Percentiles rank a stretch among this genome's conserved stretches.
Conservation (phyloP, 1,284 basidiomycete genomes). For the Tilletia indica region DNA sequence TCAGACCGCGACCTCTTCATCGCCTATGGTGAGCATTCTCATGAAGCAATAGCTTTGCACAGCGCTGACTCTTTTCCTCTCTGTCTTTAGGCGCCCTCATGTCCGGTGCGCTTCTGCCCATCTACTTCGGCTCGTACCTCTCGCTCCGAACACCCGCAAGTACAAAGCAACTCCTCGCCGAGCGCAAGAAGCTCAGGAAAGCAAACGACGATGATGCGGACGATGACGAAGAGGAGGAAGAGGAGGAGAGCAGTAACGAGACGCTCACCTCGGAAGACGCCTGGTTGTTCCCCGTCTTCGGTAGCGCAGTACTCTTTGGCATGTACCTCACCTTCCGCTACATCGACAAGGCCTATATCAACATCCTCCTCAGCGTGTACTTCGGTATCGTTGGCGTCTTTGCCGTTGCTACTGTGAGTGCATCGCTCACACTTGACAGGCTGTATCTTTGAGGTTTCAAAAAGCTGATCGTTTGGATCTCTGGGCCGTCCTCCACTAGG, state of each 20-base stretch:
- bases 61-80: background rate
- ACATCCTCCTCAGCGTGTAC: constrained; percentile 48
- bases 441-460: background rate
- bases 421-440: background rate
- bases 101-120: constrained; percentile 38
- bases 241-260: constrained; percentile 30
- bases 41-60: background rate
- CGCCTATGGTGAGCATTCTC: constrained; percentile 32
- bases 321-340: constrained; percentile 52
- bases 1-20: constrained; percentile 38
- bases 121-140: constrained; percentile 46
- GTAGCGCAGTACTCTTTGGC: constrained; percentile 44
- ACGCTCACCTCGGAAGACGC: constrained; percentile 46
- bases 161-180: constrained; percentile 31
- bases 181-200: constrained; percentile 32
- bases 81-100: constrained; percentile 33
- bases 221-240: constrained; percentile 40
- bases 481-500: background rate
- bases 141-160: constrained; percentile 48
- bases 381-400: constrained; percentile 48
- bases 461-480: background rate
- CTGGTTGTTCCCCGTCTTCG: constrained; percentile 52
- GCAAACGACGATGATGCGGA: constrained; percentile 34
- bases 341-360: constrained; percentile 47
- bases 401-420: constrained; percentile 38